Percentiles rank a stretch among this genome's conserved stretches.
Conservation (phyloP, 139 green algal species). For the Chlamydomonas sphaeroides region DNA sequence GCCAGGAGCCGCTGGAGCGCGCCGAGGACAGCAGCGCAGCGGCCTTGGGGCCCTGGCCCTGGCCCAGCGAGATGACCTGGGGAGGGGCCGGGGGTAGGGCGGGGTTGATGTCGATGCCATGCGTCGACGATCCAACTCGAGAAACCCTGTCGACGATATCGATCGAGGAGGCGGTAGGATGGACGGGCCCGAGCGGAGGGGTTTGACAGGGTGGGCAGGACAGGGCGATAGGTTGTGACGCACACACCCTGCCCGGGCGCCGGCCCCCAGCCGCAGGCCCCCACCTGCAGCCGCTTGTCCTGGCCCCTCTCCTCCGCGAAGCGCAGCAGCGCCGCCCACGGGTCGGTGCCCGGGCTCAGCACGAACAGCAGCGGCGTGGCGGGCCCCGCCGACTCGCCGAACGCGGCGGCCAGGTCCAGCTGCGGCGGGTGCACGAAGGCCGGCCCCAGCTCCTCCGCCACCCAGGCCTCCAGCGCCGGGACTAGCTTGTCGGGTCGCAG, state of each 20-base stretch:
- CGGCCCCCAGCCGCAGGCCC: no score
- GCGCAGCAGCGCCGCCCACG: constrained; percentile 72
- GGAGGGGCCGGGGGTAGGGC: no score
- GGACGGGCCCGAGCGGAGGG: no score
- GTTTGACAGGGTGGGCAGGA: no score
- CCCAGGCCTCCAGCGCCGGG: constrained; percentile 66
- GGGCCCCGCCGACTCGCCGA: constrained; percentile 7
- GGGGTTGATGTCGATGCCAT: no score
- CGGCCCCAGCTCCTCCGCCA: constrained; percentile 59
- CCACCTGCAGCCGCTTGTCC: constrained; percentile 27
- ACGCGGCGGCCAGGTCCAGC: constrained; percentile 72
- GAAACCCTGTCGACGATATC: no score
- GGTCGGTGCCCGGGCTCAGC: constrained; percentile 77
- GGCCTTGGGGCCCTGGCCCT: constrained; percentile 85
- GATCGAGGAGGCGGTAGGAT: no score
- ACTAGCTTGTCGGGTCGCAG: constrained; percentile 82
- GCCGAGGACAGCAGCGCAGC: constrained; percentile 70
- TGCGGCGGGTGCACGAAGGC: constrained; percentile 74
- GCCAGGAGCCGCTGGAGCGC: constrained; percentile 70
- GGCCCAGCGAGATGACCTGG: constrained; percentile 72
- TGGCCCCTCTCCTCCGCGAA: constrained; percentile 69
- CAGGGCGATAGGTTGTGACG: no score
- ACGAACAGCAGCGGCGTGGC: constrained; percentile 80
- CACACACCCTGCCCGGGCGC: no score
- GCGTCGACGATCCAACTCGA: no score